A percentile compares a stretch with the other conserved stretches of the same genome.
Conservation (phyloP, 805 yeast species). For the Cyberlindnera mrakii region DNA sequence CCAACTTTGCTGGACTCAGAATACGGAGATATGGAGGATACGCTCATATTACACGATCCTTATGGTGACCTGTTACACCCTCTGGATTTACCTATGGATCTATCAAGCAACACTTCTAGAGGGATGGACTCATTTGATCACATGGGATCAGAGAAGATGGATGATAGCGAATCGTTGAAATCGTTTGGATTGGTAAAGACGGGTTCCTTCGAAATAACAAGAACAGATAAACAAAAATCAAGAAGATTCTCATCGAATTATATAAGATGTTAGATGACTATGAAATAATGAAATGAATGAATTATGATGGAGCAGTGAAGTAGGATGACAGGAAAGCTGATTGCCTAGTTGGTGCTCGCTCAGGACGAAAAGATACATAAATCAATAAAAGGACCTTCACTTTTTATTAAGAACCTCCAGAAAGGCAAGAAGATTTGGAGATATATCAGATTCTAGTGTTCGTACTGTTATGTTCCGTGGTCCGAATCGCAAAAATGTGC, state of each 20-base stretch:
- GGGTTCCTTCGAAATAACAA: background rate
- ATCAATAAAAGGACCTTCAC: too few relatives aligned
- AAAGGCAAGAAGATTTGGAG: too few relatives aligned
- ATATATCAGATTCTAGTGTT: too few relatives aligned
- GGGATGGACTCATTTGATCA: background rate
- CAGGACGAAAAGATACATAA: too few relatives aligned
- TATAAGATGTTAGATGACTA: slow-evolving; percentile 10
- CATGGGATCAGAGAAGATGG: too few relatives aligned
- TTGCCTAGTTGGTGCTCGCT: too few relatives aligned
- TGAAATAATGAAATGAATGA: background rate
- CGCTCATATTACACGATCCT: slow-evolving; percentile 10
- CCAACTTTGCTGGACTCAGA: slow-evolving; percentile 8
- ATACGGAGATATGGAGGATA: background rate
- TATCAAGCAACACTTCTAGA: background rate
- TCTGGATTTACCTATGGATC: slow-evolving; percentile 11
- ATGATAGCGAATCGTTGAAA: too few relatives aligned
- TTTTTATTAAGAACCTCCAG: too few relatives aligned
- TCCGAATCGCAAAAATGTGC: too few relatives aligned
- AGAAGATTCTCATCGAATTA: slow-evolving; percentile 17
- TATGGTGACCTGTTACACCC: slow-evolving; percentile 20
- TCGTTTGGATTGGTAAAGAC: too few relatives aligned
- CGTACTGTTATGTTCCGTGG: too few relatives aligned
- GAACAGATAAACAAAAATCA: slow-evolving; percentile 6
- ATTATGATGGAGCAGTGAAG: background rate
- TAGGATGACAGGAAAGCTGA: background rate